Evolutionary conservation across 2,329 filamentous ascomycete species (phyloP).

Genomic region (Rutstroemia sp.): DNA sequence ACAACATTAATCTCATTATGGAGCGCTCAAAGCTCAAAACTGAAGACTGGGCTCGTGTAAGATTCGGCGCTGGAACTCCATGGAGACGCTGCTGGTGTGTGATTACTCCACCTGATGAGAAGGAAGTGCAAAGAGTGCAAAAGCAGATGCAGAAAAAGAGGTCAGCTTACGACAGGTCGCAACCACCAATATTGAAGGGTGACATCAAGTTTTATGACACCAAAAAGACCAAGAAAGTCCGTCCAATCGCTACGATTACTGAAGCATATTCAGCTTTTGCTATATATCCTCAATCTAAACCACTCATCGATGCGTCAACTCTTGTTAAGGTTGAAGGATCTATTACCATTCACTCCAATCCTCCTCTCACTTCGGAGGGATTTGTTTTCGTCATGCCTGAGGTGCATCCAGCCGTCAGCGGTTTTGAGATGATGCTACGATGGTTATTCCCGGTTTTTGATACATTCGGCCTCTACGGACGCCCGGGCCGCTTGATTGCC

Average conservation of each 20-base stretch:
- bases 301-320: slow-evolving; percentile 88
- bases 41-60: slow-evolving; percentile 90
- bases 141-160: slow-evolving; percentile 77
- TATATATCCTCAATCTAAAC: slow-evolving; percentile 91
- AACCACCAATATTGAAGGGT: slow-evolving; percentile 64
- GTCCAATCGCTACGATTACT: slow-evolving; percentile 84
- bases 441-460: slow-evolving; percentile 94
- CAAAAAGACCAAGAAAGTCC: slow-evolving; percentile 81
- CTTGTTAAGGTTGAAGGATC: slow-evolving; percentile 88
- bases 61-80: slow-evolving; percentile 91
- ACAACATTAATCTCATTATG: slow-evolving; percentile 86
- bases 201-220: slow-evolving; percentile 93
- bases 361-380: slow-evolving; percentile 74
- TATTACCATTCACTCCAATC: slow-evolving; percentile 77
- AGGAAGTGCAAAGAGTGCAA: slow-evolving; percentile 76
- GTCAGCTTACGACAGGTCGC: slow-evolving; percentile 72
- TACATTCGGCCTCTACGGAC: slow-evolving; percentile 83
- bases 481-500: slow-evolving; percentile 77
- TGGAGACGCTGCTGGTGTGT: slow-evolving; percentile 98
- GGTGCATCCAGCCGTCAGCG: slow-evolving; percentile 79
- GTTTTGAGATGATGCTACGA: slow-evolving; percentile 90
- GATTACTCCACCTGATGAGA: slow-evolving; percentile 86
- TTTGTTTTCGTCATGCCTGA: slow-evolving; percentile 99
- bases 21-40: slow-evolving; percentile 68
- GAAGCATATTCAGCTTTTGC: slow-evolving; percentile 90